Evolutionary conservation across 1,139 yeast genomes (phyloP), one percentile per base, ranked within the genome.

Genomic region (Pichia sp.): DNA sequence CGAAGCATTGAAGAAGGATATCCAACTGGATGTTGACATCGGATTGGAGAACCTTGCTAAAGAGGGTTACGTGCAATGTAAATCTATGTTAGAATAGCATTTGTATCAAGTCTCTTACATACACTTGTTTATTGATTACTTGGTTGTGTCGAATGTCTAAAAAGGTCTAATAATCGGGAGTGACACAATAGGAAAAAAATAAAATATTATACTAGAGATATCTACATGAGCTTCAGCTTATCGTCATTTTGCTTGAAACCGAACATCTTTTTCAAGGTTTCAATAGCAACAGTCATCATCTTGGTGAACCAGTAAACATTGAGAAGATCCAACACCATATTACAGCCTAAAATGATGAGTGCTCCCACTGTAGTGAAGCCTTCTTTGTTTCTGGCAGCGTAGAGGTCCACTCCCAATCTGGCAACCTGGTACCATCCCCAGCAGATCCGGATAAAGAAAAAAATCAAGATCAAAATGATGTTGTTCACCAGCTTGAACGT

Each of bases 1-100:
- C 61, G 97, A 93, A 61, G 96, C 95, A 0, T 75, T 95, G 63
- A 89, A 92, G 52, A 80, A 80, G 42, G 99, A 93, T 69, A 95
- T 95, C 52, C 79, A 88, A 57, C 74, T 77, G 34, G 99, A 95
- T 68, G 89, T 92, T 40, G 72, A 76, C 55, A 83, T 85, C 34
- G 90, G 97, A 0, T 15, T 55, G 16, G 53, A 60, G 32, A 54
- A 55, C 16, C 56, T 69, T 26, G 54, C 47, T 1, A 60, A 55
- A 48, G 62, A 59, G 3, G 64, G 57, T 6, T 66, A 67, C 67
- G 65, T 60, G 30, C 64, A 66, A 29, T 60, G 60, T 41, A 57
- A 59, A 49, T 36, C 53, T 5, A 32, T 51, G 26, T 45, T 59
- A 8, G 44, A 51, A 15, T 51, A 36, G 32, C n/a, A 23, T 23